Base-by-base conservation (phyloP, 148 eudicot species). In the Silene conica region DNA sequence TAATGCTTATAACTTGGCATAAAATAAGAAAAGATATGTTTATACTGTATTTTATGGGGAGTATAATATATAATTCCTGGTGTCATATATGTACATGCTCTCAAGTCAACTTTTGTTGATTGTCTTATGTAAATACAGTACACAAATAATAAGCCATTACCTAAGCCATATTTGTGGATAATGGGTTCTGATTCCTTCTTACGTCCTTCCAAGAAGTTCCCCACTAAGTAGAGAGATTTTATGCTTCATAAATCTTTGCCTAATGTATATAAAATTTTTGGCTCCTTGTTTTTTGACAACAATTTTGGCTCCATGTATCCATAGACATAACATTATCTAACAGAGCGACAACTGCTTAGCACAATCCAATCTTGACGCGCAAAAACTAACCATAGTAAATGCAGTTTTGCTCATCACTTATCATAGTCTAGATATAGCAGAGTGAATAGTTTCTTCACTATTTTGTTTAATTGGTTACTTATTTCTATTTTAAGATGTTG, bases 151-250 rank as follows among this genome's bases (percentile, higher is more conserved):
- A 60, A 76, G 67, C 73, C 63, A 58, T 67, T 15, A 45, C 78
- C 48, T 43, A 55, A 67, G 57, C 55, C 73, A 68, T 63, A 68
- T 67, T 45, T 66, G 16, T 56, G 72, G 73, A 68, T 76, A 76
- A 66, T 76, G 46, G 73, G 45, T 68, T 59, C 41, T 54, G 41
- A 59, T 76, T 71, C 68, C 72, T 60, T 43, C 3, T 46, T 12
- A 56, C 73, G 69, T 60, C 61, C 65, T 76, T 76, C 78, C 68
- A 45, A 43, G 78, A 76, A 76, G 34, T 69, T 45, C 61, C 78
- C 43, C 46, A 26, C 68, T 19, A 45, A n/a, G 13, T 43, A 23
- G 20, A 59, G 60, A 70, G 78, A 76, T 69, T 76, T 70, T 63
- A 69, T 69, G 43, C 73, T 67, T 57, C 78, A 10, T 67, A 56